Evolutionary conservation across 257 asterid species (phyloP), one percentile per base, ranked within the genome.

Genomic region (Fraxinus anomala): DNA sequence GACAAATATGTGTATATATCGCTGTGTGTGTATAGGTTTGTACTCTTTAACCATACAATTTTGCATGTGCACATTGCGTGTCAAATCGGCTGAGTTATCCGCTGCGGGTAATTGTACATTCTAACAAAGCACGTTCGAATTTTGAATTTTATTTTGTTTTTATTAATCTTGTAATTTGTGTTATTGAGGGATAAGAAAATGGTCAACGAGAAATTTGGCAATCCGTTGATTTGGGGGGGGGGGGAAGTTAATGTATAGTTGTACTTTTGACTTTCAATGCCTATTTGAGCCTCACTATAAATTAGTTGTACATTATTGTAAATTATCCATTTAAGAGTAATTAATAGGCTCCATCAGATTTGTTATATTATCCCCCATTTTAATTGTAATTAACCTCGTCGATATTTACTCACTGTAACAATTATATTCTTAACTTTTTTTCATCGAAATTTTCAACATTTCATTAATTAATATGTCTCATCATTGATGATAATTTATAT

Each of bases 21-120:
- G 23, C 12, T 67, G 36, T 17, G 21, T 44, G 14, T 40, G 2
- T 77, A 68, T 68, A 68, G 1, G 34, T 10, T 23, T 4, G 34
- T 63, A 63, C 69, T 11, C 17, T 26, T 26, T 23, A 11, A 63
- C 36, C n/a, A 26, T 63, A 10, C 69, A 63, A 9, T 63, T 63
- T 12, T 63, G 36, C 69, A 63, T 63, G 69, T 63, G 69, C 36
- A 24, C 7, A 63, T 63, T 63, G 69, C 69, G 69, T 63, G 69
- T 63, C 69, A 26, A 63, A 26, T 63, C 69, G 34, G 69, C 34
- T 4, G 69, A 9, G 69, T 63, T 23, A 26, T 26, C 34, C 7
- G 8, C 69, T 11, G 7, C 69, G 34, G 69, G 34, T 63, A 8
- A 63, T 63, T 24, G 19, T 24, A 63, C 69, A 63, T 24, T 63